Percentiles rank a stretch among this genome's conserved stretches.
These are phyloP conservation scores for Paragyromitra xinjiangensis DNA, from an alignment of 495 filamentous ascomycete genomes.

Conservation along the genomic window DNA sequence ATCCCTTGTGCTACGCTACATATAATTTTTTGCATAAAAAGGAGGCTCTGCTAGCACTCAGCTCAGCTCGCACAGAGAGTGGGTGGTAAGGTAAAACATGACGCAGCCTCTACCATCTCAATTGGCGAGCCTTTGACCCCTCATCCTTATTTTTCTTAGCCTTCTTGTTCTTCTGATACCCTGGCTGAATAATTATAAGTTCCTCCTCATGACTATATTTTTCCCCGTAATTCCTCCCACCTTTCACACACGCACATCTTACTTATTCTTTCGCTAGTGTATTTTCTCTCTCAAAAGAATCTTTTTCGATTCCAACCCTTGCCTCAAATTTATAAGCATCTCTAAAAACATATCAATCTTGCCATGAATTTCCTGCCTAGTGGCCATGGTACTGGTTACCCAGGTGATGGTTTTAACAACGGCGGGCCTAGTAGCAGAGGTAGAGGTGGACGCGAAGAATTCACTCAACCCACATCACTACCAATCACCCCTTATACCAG, in stretches of 20 bases:
- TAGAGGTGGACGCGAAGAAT: not conserved
- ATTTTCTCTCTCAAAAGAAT: not conserved
- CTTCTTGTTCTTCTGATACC: conserved; percentile 13
- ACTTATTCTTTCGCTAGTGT: not conserved
- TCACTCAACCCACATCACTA: not conserved
- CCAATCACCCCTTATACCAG: not conserved
- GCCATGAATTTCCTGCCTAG: conserved; percentile 4
- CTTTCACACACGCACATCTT: not conserved
- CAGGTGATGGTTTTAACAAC: no score
- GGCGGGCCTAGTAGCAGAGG: not conserved
- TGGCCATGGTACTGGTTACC: not conserved
- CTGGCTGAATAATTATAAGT: not conserved
- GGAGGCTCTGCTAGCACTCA: not conserved
- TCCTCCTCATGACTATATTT: not conserved
- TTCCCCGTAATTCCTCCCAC: not conserved
- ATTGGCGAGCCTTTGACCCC: conserved; percentile 2
- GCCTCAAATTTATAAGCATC: not conserved
- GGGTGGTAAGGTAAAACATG: conserved; percentile 1
- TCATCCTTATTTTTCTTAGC: conserved; percentile 24
- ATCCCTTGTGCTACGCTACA: not conserved
- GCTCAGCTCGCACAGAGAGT: not conserved
- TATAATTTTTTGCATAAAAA: not conserved
- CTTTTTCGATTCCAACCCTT: not conserved
- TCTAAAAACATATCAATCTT: not conserved
- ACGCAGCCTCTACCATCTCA: not conserved